Base-by-base conservation (phyloP, 1,284 basidiomycete species). In the Microbotryum intermedium region DNA sequence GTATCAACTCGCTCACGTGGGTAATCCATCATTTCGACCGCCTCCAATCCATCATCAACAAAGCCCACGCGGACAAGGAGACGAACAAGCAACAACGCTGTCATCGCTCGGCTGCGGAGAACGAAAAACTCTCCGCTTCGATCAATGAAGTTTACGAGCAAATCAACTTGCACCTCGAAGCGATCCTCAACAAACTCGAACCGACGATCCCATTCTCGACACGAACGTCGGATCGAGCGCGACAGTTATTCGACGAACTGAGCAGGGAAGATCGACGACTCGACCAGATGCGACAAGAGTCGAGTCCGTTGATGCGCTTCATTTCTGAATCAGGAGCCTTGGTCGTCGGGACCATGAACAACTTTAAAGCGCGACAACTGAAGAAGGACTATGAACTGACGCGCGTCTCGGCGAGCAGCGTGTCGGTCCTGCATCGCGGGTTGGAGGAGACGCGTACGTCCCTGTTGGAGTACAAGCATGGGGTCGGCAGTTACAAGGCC, bases 1-100 rank as follows among this genome's bases (percentile, higher is more conserved):
- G 67, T 11, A 20, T 62, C 2, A 63, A 55, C 21, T 52, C 65
- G 6, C 65, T 64, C 55, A 57, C 46, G 6, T 67, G 62, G 58
- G 39, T 53, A 57, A 34, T 48, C 58, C 59, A 57, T 57, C 47
- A 30, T 23, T 42, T 28, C 43, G 26, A 48, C 21, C 28, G 46
- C 46, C 46, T 48, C 46, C 18, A 23, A 28, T 20, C 13, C 28
- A 48, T 48, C 28, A 23, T 48, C 23, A 48, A 21, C 8, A 48
- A 48, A 48, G 34, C 28, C n/a, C 46, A 28, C 18, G 26, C 11
- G 13, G 25, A 51, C 25, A 30, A 51, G 25, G 25, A 28, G 13
- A 11, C 50, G 50, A 51, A 30, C n/a, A n/a, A 28, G 50, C 50
- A 51, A 51, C 11, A 30, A 11, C n/a, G 30, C 6, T 25, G n/a